Conservation (phyloP, 352 stramenopile species). For the Globisporangium heterothallicum region DNA sequence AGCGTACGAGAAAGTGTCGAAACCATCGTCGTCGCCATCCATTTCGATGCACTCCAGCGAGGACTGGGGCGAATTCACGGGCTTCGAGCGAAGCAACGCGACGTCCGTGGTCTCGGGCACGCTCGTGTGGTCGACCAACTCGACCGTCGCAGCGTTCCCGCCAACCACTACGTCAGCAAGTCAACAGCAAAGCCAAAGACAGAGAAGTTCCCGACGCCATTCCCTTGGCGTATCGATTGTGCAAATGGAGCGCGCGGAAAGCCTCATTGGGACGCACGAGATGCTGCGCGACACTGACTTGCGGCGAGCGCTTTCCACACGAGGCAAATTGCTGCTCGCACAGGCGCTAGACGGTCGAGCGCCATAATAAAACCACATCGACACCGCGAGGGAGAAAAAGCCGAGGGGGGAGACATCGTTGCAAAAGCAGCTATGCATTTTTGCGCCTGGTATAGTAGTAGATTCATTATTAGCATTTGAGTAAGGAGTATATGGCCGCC, state of each 20-base stretch:
- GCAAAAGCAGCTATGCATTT: too few species aligned
- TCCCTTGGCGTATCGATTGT: conserved; percentile 7
- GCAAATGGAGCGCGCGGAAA: neutral
- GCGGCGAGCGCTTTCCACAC: conserved; percentile 18
- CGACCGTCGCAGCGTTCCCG: neutral
- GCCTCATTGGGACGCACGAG: neutral
- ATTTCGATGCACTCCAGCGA: conserved; percentile 11
- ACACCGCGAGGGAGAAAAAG: too few species aligned
- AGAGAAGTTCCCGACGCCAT: conserved; percentile 10
- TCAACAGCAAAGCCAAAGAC: conserved; percentile 4
- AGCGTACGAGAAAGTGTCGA: conserved; percentile 16
- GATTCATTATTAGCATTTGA: too few species aligned
- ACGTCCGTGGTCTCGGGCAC: conserved; percentile 9
- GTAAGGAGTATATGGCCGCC: too few species aligned
- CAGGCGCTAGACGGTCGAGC: conserved; percentile 11
- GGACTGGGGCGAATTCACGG: conserved; percentile 13
- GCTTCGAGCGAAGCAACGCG: conserved; percentile 13
- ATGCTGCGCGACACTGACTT: conserved; percentile 3
- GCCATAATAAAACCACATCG: neutral
- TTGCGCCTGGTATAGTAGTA: too few species aligned
- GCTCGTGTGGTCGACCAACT: conserved; percentile 10
- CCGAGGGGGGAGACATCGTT: too few species aligned
- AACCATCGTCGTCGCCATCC: conserved; percentile 3
- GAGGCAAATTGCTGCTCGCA: conserved; percentile 18
- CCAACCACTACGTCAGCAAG: neutral